These are phyloP conservation scores for Wallacemonas sp. DNA, from an alignment of 208 protist species.

Conservation along the genomic window DNA sequence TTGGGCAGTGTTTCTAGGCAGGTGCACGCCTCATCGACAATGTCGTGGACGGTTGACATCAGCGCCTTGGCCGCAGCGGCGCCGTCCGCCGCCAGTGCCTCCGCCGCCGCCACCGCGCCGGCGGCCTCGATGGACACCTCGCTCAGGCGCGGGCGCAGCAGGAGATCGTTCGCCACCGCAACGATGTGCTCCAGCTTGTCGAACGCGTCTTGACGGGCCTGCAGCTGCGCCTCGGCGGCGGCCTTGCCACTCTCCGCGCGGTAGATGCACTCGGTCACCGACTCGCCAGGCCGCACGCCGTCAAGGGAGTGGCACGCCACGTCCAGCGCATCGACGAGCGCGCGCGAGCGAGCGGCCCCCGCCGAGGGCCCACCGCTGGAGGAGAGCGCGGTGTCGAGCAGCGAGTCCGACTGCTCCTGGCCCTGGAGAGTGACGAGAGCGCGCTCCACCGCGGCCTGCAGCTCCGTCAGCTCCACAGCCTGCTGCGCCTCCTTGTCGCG, in stretches of 20 bases:
- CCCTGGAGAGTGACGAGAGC: constrained; percentile 7
- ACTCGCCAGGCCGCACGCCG: background rate
- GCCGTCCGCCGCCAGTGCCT: background rate
- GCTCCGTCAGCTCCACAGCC: constrained; percentile 9
- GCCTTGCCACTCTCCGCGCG: background rate
- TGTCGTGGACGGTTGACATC: background rate
- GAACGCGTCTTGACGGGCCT: background rate
- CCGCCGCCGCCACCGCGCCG: constrained; percentile 6
- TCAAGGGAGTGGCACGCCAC: constrained; percentile 5
- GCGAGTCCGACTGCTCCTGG: constrained; percentile 2
- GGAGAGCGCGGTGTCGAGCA: background rate
- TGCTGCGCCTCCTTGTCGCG: constrained; percentile 11
- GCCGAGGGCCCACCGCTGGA: background rate
- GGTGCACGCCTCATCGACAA: constrained; percentile 10
- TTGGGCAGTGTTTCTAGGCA: constrained; percentile 15
- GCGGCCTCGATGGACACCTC: constrained; percentile 2
- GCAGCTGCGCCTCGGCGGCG: background rate
- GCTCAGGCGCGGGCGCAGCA: constrained; percentile 4
- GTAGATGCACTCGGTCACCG: background rate
- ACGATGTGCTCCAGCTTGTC: constrained; percentile 10
- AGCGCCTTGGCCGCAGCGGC: constrained; percentile 8
- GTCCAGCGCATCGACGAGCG: constrained; percentile 10
- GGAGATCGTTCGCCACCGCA: constrained; percentile 5
- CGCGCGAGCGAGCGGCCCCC: background rate
- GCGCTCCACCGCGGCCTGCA: background rate